Base-by-base conservation (phyloP, 129 eudicot genomes). In the Sambucus nigra region DNA sequence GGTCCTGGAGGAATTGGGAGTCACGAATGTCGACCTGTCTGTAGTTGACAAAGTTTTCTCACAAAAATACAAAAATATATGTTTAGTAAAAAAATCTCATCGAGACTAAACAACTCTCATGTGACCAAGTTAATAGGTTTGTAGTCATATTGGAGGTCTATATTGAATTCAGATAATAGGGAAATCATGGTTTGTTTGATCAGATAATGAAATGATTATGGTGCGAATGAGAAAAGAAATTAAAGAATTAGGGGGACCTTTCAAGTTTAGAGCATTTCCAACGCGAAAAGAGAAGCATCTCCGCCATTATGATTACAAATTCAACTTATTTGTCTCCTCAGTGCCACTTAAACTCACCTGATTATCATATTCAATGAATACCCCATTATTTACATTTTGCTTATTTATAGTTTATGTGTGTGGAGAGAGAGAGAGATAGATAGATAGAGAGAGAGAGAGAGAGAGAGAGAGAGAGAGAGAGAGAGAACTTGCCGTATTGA, bases 1-100 rank as follows among this genome's bases (percentile, higher is more conserved):
- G 92, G 19, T 88, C 97, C 17, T 73, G 18, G 25, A 88, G 59
- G 48, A 84, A 75, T 29, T 57, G 25, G 35, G 81, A 41, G 29
- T 88, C 97, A 8, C 66, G 50, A 21, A 67, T 48, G 28, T 84
- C 97, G 14, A 84, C 71, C 14, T 84, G 77, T 42, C 95, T 53
- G 71, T 80, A 88, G 32, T 88, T 88, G 77, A 88, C 97, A 72
- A 84, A 84, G 76, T 88, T 84, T 69, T 88, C 95, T 0, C 97
- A n/a, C n/a, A n/a, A n/a, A n/a, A n/a, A n/a, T n/a, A n/a, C n/a
- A n/a, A n/a, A n/a, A n/a, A n/a, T n/a, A n/a, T n/a, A n/a, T n/a
- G n/a, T n/a, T n/a, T n/a, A n/a, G n/a, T n/a, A n/a, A n/a, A 42
- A 42, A 11, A 54, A 6, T 18, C 74, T 55, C 50, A 80, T 82